phyloP scores from a whole-genome alignment of 495 filamentous ascomycete species.

The Lichenothelia convexa region DNA sequence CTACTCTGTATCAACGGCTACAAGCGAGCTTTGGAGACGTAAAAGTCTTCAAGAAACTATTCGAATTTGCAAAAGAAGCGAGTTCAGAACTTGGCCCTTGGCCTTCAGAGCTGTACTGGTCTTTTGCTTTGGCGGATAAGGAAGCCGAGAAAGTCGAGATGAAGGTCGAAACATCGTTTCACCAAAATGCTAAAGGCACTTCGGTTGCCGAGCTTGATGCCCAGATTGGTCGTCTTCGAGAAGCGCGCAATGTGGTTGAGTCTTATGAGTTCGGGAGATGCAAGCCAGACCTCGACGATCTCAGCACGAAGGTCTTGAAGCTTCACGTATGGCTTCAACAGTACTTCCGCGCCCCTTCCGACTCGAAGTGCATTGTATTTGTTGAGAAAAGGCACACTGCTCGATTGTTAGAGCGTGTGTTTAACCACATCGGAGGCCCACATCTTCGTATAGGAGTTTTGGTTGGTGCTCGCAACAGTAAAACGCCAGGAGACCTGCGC shows the following conservation, averaged over 20 bases:
- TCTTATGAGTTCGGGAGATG: slow-evolving; percentile 30
- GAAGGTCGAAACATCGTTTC: slow-evolving; percentile 29
- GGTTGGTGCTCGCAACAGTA: slow-evolving; percentile 34
- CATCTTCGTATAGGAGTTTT: slow-evolving; percentile 49
- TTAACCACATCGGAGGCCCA: slow-evolving; percentile 35
- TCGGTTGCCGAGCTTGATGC: slow-evolving; percentile 27
- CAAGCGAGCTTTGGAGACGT: slow-evolving; percentile 37
- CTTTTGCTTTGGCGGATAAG: slow-evolving; percentile 46
- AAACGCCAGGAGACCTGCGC: slow-evolving; percentile 31
- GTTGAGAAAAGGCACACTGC: slow-evolving; percentile 64
- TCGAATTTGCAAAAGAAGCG: slow-evolving; percentile 36
- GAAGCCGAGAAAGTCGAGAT: slow-evolving; percentile 44
- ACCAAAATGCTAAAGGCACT: slow-evolving; percentile 10
- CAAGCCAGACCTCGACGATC: slow-evolving; percentile 12
- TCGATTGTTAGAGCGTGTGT: slow-evolving; percentile 45
- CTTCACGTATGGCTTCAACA: slow-evolving; percentile 38
- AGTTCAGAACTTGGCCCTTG: slow-evolving; percentile 60
- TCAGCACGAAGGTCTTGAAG: slow-evolving; percentile 57
- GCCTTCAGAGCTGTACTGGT: slow-evolving; percentile 75
- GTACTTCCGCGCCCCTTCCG: slow-evolving; percentile 35
- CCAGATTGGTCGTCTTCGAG: slow-evolving; percentile 34
- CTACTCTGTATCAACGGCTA: slow-evolving; percentile 41
- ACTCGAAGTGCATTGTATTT: slow-evolving; percentile 75
- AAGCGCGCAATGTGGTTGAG: slow-evolving; percentile 39
- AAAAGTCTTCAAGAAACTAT: slow-evolving; percentile 35